Evolutionary conservation across 2,329 filamentous ascomycete genomes (phyloP), one percentile per base, ranked within the genome.

Genomic region (Xylariaceae sp.): DNA sequence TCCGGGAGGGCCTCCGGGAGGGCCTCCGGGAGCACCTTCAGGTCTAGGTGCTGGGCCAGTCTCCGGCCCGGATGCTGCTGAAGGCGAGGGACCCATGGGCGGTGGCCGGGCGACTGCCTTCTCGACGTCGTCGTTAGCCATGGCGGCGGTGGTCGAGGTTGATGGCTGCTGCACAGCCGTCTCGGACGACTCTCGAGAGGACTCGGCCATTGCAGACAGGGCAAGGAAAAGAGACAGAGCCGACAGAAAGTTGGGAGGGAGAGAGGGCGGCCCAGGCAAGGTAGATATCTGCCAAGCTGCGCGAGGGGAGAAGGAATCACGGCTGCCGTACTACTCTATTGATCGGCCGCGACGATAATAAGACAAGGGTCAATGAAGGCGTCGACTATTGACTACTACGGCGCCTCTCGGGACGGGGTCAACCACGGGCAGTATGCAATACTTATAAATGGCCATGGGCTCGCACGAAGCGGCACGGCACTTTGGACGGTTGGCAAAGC

Each of bases 101-200:
- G 31, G 18, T 19, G 27, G 11, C 31, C 21, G 29, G 17, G 19
- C 31, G 15, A 26, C 21, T 19, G 24, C 29, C 22, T 46, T 44
- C 38, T 47, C 39, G 19, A 39, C 32, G 31, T 49, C 46, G 14
- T 35, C 32, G 31, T 38, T 19, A 19, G 24, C 32, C 39, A 40
- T 41, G n/a, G n/a, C n/a, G n/a, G n/a, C 18, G 21, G 10, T 29
- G 26, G 32, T 19, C n/a, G 21, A 21, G 7, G 30, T 14, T 18
- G 38, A 16, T 22, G 11, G 22, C 21, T 39, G 27, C 29, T 37
- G 35, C 14, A 37, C 32, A 34, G 21, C 36, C 13, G 32, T 38
- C 13, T 43, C 36, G 14, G 43, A 45, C 19, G 30, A 30, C 35
- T 32, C 41, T 32, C 36, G 24, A 19, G 36, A 38, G 13, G 38